Evolutionary conservation across 2,329 filamentous ascomycete species (phyloP).

Genomic region (Cryoendolithus antarcticus): DNA sequence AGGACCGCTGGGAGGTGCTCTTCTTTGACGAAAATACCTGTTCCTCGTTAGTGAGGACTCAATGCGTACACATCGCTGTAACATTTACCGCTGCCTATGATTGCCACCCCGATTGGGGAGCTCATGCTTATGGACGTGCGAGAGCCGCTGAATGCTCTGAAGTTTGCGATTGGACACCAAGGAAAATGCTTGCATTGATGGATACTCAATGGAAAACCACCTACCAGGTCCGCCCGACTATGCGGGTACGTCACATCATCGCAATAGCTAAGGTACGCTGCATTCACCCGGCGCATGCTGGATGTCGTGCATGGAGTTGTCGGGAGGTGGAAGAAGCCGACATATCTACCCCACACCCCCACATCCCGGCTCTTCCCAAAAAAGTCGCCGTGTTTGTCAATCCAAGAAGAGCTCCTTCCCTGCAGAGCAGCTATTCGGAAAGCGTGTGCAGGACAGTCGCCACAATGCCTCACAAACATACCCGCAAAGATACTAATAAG

Average conservation of each 20-base stretch:
- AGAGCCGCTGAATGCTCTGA: no score
- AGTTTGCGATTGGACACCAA: no score
- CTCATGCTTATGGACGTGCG: slow-evolving; percentile 8
- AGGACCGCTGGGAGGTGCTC: slow-evolving; percentile 39
- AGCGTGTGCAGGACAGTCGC: not conserved
- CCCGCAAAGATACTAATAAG: slow-evolving; percentile 29
- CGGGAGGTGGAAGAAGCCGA: no score
- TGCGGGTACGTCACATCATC: no score
- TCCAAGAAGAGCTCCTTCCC: not conserved
- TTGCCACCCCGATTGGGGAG: slow-evolving; percentile 40
- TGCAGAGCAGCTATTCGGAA: no score
- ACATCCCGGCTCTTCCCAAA: not conserved
- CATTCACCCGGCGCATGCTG: no score
- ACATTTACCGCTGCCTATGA: slow-evolving; percentile 44
- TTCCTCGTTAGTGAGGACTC: not conserved
- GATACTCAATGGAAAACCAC: no score
- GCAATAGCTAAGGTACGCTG: no score
- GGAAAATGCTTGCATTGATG: no score
- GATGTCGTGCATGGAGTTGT: no score
- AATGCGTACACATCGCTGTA: not conserved
- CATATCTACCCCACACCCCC: no score
- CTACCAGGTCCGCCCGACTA: no score
- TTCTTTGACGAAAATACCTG: slow-evolving; percentile 47
- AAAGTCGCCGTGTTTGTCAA: slow-evolving; percentile 1
- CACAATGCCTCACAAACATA: slow-evolving; percentile 22